Conservation (phyloP, 2,329 filamentous ascomycete species). For the Penicillium sp. region DNA sequence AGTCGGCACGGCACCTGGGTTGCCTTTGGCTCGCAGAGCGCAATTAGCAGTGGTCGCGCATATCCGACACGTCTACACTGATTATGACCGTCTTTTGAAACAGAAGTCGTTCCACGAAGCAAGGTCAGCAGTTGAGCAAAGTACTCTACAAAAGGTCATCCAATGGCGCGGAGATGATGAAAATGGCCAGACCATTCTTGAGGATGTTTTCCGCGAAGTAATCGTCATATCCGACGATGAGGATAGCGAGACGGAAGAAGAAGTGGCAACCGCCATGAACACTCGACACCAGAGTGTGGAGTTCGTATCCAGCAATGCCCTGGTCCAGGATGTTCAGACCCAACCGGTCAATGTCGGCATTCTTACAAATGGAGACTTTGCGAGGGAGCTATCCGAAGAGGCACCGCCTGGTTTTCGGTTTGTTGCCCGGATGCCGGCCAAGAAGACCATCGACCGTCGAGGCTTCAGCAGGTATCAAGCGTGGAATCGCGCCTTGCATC, state of each 20-base stretch:
- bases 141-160: slow-evolving; percentile 53
- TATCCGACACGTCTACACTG: slow-evolving; percentile 59
- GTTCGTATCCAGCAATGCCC: slow-evolving; percentile 39
- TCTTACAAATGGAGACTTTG: slow-evolving; percentile 14
- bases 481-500: slow-evolving; percentile 44
- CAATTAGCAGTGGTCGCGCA: slow-evolving; percentile 60
- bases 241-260: slow-evolving; percentile 45
- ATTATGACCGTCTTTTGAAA: slow-evolving; percentile 57
- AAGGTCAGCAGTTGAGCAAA: slow-evolving; percentile 52
- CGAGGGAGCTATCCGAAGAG: slow-evolving; percentile 34
- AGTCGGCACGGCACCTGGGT: slow-evolving; percentile 54
- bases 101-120: slow-evolving; percentile 52
- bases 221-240: slow-evolving; percentile 62
- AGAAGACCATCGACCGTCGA: slow-evolving; percentile 39
- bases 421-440: slow-evolving; percentile 30
- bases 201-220: slow-evolving; percentile 60
- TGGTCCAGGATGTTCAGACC: slow-evolving; percentile 34
- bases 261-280: slow-evolving; percentile 21
- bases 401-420: slow-evolving; percentile 36
- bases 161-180: slow-evolving; percentile 61
- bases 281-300: slow-evolving; percentile 42
- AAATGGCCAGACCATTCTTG: slow-evolving; percentile 50
- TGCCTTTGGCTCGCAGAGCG: slow-evolving; percentile 54
- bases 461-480: slow-evolving; percentile 46
- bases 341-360: slow-evolving; percentile 27